Percentiles rank a stretch among this genome's conserved stretches.
Conservation (phyloP, 2,329 filamentous ascomycete species). For the Magnaporthiopsis incrustans region DNA sequence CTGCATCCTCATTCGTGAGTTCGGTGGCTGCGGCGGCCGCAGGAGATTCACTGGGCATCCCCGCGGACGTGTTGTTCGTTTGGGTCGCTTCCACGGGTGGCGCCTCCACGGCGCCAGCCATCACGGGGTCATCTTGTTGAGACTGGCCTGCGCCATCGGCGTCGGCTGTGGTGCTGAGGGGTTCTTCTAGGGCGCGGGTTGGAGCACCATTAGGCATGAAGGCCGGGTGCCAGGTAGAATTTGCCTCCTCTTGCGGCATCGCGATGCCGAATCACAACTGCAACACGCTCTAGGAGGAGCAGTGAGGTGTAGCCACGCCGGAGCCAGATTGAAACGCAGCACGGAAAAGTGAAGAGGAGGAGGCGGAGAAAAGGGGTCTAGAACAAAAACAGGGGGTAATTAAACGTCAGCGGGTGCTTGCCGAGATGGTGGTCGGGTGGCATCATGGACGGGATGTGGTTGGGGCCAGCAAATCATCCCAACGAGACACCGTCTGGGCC, state of each 20-base stretch:
- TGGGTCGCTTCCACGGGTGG: neutral
- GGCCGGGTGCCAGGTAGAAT: conserved; percentile 42
- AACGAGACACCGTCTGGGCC: neutral
- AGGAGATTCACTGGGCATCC: neutral
- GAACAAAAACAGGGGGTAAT: conserved; percentile 10
- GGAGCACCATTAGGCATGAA: conserved; percentile 36
- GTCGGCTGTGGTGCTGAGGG: neutral
- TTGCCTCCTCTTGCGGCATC: conserved; percentile 36
- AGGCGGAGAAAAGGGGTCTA: conserved; percentile 1
- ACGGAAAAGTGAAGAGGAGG: conserved; percentile 4
- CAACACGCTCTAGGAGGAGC: neutral
- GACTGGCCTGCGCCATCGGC: neutral
- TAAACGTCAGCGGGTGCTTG: conserved; percentile 5
- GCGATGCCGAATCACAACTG: conserved; percentile 7
- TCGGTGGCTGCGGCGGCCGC: neutral
- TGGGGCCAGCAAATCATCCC: neutral
- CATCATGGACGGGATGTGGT: neutral
- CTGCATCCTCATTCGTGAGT: neutral
- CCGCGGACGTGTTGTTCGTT: neutral
- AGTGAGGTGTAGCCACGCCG: neutral
- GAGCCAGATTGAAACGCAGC: neutral
- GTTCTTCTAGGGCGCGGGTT: conserved; percentile 10
- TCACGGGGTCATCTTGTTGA: neutral
- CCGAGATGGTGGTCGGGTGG: neutral
- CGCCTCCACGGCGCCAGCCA: neutral